phyloP scores from a whole-genome alignment of 164 flowering plant species.

The Pachysandra terminalis region DNA sequence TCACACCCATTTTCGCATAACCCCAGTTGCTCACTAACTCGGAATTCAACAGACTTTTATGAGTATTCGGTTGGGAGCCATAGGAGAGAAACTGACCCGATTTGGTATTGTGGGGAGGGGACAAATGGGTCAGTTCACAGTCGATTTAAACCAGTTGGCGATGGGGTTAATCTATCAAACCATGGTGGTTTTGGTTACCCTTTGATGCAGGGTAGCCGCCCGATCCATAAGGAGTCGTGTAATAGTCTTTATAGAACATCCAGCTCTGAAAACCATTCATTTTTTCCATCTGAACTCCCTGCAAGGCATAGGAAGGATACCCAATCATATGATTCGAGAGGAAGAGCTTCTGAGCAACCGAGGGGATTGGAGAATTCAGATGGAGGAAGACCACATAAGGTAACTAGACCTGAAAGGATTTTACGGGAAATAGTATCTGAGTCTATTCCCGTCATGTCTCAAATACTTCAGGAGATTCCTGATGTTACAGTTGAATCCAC shows the following conservation, averaged over 20 bases:
- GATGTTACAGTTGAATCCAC: constrained; percentile 47
- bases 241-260: constrained; percentile 44
- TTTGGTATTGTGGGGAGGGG: constrained; percentile 93
- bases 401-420: constrained; percentile 60
- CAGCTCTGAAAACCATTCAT: constrained; percentile 62
- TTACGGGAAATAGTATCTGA: constrained; percentile 63
- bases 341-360: constrained; percentile 44
- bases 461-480: constrained; percentile 54
- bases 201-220: constrained; percentile 38
- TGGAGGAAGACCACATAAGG: constrained; percentile 35
- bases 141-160: constrained; percentile 82
- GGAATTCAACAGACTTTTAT: constrained; percentile 72
- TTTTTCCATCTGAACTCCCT: constrained; percentile 87
- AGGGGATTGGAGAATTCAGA: constrained; percentile 47
- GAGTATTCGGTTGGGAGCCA: constrained; percentile 65
- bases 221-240: constrained; percentile 37
- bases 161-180: constrained; percentile 60
- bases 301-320: constrained; percentile 58
- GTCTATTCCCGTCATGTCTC: constrained; percentile 56
- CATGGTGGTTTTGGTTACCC: constrained; percentile 38
- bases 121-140: constrained; percentile 98
- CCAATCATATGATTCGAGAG: constrained; percentile 55
- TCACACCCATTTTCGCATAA: constrained; percentile 84
- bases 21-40: constrained; percentile 89
- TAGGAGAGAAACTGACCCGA: constrained; percentile 63